Percentiles rank a stretch among this genome's conserved stretches.
phyloP scores from a whole-genome alignment of 148 eudicot genomes.

The Vaccinium corymbosum region DNA sequence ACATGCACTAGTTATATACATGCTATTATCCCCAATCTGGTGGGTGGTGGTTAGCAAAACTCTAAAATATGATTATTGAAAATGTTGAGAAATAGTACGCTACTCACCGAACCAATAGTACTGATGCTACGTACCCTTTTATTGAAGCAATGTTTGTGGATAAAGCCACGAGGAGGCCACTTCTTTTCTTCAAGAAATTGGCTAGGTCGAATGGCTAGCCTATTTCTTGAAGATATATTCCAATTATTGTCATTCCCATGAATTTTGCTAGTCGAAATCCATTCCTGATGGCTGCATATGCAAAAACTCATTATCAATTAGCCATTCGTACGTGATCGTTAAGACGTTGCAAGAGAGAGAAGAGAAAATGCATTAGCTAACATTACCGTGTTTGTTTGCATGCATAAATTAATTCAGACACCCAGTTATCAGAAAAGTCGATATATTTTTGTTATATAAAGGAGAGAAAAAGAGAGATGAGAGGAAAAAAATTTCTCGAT shows the following conservation, averaged over 20 bases:
- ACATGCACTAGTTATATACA: too few species aligned
- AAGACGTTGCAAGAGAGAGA: background rate
- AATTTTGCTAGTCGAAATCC: background rate
- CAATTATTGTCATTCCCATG: constrained; percentile 15
- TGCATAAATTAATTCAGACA: background rate
- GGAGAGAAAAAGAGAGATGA: background rate
- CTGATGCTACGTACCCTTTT: constrained; percentile 14
- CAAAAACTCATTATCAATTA: background rate
- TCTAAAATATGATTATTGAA: background rate
- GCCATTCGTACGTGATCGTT: background rate
- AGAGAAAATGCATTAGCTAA: background rate
- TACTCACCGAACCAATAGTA: constrained; percentile 12
- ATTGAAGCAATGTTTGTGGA: constrained; percentile 16
- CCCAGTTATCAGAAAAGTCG: too few species aligned
- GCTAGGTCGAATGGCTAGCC: constrained; percentile 22
- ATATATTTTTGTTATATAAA: too few species aligned
- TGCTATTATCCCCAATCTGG: too few species aligned
- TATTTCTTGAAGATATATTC: constrained; percentile 4
- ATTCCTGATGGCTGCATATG: constrained; percentile 18
- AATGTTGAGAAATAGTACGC: background rate
- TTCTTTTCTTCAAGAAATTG: constrained; percentile 40
- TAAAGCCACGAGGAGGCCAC: constrained; percentile 32
- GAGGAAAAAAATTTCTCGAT: background rate
- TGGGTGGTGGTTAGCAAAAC: too few species aligned
- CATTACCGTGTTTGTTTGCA: background rate